Conservation (phyloP, 139 green algal species). For the Coccomyxa sp. region DNA sequence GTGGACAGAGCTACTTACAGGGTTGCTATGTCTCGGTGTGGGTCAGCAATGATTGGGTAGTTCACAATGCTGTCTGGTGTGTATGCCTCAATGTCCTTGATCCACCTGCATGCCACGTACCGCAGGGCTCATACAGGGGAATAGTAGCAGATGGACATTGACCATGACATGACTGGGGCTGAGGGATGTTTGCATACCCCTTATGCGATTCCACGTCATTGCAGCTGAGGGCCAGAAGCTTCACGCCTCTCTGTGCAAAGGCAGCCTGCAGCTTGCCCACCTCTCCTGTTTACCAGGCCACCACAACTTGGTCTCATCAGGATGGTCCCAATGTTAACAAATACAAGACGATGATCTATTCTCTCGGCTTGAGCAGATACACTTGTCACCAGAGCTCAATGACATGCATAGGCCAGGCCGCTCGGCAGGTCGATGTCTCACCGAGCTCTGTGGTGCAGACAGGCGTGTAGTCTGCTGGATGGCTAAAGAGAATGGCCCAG, state of each 20-base stretch:
- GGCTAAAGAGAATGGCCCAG: constrained; percentile 60
- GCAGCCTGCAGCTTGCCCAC: constrained; percentile 39
- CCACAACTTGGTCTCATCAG: background rate
- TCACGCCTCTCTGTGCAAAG: constrained; percentile 43
- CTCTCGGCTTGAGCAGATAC: no score
- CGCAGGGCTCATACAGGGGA: background rate
- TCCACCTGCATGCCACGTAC: constrained; percentile 46
- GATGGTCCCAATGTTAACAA: background rate
- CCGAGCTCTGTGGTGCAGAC: constrained; percentile 62
- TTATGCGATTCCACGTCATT: constrained; percentile 58
- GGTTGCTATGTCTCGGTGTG: constrained; percentile 45
- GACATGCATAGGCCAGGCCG: background rate
- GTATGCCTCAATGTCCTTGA: constrained; percentile 67
- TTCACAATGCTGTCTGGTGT: constrained; percentile 28
- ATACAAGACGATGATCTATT: no score
- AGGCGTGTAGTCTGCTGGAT: constrained; percentile 54
- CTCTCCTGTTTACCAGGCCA: constrained; percentile 7
- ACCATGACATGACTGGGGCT: background rate
- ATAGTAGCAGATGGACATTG: no score
- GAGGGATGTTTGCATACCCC: background rate
- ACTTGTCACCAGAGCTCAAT: no score
- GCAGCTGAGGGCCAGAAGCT: constrained; percentile 57
- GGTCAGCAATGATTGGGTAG: constrained; percentile 73
- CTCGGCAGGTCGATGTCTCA: background rate
- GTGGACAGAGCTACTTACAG: no score